Percentiles rank a stretch among this genome's conserved stretches.
Conservation (phyloP, 345 rosid species). For the Durio zibethinus region DNA sequence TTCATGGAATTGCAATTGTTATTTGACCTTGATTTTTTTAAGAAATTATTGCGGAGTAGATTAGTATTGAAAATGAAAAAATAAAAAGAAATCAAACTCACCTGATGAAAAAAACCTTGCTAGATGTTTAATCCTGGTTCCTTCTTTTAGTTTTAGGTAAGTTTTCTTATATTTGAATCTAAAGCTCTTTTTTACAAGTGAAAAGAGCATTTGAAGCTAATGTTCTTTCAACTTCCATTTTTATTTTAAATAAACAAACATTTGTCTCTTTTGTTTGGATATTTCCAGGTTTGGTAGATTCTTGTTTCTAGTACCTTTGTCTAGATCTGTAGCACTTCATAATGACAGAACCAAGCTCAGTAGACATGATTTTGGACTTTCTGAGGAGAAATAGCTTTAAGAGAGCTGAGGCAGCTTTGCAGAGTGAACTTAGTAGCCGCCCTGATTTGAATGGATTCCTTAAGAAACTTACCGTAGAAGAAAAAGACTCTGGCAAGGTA, state of each 20-base stretch:
- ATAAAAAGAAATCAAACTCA: background rate
- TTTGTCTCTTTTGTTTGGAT: conserved; percentile 8
- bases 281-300: conserved; percentile 36
- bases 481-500: conserved; percentile 40
- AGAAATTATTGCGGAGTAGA: background rate
- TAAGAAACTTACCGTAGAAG: conserved; percentile 57
- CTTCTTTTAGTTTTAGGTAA: background rate
- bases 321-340: conserved; percentile 24
- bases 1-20: background rate
- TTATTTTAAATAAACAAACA: background rate
- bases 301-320: conserved; percentile 25
- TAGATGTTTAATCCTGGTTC: background rate
- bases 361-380: conserved; percentile 79
- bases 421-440: conserved; percentile 62
- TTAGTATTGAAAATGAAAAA: background rate
- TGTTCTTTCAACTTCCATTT: background rate
- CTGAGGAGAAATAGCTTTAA: conserved; percentile 71
- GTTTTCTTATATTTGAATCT: background rate
- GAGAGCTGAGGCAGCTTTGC: conserved; percentile 94
- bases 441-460: conserved; percentile 78
- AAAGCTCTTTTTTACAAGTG: background rate
- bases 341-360: conserved; percentile 67
- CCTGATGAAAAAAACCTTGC: background rate
- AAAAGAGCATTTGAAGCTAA: background rate
- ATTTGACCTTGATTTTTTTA: background rate